Conservation (phyloP, 2,329 filamentous ascomycete species). For the Amauroascus verrucosus region DNA sequence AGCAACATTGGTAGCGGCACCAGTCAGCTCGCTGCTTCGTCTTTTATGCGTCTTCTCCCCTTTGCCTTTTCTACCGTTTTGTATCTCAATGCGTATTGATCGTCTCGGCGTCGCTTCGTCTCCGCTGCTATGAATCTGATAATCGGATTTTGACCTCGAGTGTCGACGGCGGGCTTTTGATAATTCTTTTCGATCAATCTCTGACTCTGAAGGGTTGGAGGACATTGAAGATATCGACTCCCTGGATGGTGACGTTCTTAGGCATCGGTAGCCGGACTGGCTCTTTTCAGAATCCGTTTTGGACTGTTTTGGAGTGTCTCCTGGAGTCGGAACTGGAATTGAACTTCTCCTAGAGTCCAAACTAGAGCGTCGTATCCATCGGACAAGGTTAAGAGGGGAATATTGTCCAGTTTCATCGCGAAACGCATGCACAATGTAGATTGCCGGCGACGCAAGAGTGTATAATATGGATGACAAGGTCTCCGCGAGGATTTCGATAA, state of each 20-base stretch:
- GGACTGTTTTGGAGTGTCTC: conserved; percentile 17
- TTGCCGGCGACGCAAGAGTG: conserved; percentile 65
- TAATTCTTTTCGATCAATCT: conserved; percentile 35
- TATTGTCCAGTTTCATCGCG: conserved; percentile 72
- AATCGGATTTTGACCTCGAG: conserved; percentile 22
- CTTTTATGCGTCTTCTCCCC: conserved; percentile 47
- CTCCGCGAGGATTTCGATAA: conserved; percentile 62
- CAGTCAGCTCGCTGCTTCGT: conserved; percentile 25
- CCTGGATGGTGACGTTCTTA: conserved; percentile 26
- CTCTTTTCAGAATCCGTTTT: conserved; percentile 22
- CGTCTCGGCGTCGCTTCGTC: conserved; percentile 62
- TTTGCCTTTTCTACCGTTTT: conserved; percentile 65
- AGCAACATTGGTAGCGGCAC: conserved; percentile 41
- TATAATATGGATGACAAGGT: conserved; percentile 69
- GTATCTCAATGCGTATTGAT: conserved; percentile 83
- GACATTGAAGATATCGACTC: conserved; percentile 36
- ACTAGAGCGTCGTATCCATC: conserved; percentile 17
- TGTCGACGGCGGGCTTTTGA: conserved; percentile 1
- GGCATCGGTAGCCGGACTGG: conserved; percentile 20
- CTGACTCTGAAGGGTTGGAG: conserved; percentile 47
- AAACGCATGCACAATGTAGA: conserved; percentile 73
- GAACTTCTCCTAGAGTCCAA: conserved; percentile 8
- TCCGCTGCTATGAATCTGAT: conserved; percentile 20
- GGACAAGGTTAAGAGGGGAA: conserved; percentile 14
- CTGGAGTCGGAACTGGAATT: conserved; percentile 17